Evolutionary conservation across 352 stramenopile genomes (phyloP).

Genomic region (Globisporangium parvum): DNA sequence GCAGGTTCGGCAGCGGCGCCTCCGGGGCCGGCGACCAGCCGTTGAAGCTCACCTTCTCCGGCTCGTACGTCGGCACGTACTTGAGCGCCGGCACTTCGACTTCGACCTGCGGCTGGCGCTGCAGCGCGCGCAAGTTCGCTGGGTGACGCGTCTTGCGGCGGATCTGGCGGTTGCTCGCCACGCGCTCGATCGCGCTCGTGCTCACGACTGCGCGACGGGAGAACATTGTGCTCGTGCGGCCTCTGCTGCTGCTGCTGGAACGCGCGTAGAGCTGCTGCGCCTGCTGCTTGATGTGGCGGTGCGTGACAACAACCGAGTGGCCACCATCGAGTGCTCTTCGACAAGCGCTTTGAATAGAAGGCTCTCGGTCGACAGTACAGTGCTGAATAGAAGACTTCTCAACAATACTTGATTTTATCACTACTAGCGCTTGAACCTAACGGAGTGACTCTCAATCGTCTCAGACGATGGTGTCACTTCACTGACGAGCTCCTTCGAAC

Average conservation of each 20-base stretch:
- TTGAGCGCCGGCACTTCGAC: constrained; percentile 66
- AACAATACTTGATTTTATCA: too few species aligned
- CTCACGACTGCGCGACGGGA: constrained; percentile 50
- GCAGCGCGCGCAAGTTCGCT: constrained; percentile 53
- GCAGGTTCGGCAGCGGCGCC: constrained; percentile 49
- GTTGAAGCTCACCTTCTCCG: constrained; percentile 84
- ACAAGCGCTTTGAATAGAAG: too few species aligned
- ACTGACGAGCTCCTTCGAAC: too few species aligned
- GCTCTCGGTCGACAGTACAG: too few species aligned
- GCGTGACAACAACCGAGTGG: neutral
- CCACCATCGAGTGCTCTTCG: too few species aligned
- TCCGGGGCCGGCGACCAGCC: constrained; percentile 77
- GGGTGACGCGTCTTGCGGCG: constrained; percentile 77
- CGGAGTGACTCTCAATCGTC: too few species aligned
- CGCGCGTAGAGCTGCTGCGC: too few species aligned
- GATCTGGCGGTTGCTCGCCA: constrained; percentile 83
- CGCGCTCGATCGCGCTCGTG: constrained; percentile 44
- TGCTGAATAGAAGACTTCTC: too few species aligned
- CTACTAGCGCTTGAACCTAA: too few species aligned
- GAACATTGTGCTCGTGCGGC: constrained; percentile 43
- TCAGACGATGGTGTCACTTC: too few species aligned
- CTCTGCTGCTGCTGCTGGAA: neutral
- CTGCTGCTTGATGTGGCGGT: neutral
- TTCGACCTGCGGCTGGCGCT: constrained; percentile 50
- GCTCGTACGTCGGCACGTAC: constrained; percentile 77